Conservation (phyloP, 169 alveolate genomes). For the Theileria parva region DNA sequence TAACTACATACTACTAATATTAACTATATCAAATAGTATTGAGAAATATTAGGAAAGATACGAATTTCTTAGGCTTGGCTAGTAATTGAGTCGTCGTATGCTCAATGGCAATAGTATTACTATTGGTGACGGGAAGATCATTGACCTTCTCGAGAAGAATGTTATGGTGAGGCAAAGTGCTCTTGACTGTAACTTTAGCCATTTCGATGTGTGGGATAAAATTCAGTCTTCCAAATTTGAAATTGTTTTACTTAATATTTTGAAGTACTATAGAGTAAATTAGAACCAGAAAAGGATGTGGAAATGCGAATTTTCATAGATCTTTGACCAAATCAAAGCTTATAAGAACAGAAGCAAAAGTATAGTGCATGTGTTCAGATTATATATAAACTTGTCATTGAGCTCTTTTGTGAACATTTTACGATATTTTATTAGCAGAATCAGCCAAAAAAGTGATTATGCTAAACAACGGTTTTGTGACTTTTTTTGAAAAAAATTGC, state of each 20-base stretch:
- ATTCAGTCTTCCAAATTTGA: neutral
- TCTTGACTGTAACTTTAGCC: conserved; percentile 9
- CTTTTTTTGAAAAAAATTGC: neutral
- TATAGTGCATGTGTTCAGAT: neutral
- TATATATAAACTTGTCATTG: conserved; percentile 3
- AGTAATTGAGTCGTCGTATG: neutral
- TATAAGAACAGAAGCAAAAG: neutral
- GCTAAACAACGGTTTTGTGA: neutral
- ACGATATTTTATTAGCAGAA: neutral
- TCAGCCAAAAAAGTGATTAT: neutral
- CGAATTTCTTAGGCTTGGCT: neutral
- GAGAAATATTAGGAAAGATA: neutral
- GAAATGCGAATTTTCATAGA: neutral
- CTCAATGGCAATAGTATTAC: neutral
- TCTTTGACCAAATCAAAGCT: neutral
- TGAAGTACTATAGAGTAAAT: neutral
- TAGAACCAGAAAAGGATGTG: neutral
- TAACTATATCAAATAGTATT: neutral
- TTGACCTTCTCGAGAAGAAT: conserved; percentile 11
- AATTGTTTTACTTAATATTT: neutral
- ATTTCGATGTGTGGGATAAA: neutral
- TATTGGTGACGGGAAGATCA: neutral
- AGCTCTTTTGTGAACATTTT: conserved; percentile 1
- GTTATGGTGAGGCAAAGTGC: conserved; percentile 6
- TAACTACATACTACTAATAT: neutral